These are phyloP conservation scores for Anthracocystis walkeri DNA, from an alignment of 1,284 basidiomycete species.

Conservation along the genomic window DNA sequence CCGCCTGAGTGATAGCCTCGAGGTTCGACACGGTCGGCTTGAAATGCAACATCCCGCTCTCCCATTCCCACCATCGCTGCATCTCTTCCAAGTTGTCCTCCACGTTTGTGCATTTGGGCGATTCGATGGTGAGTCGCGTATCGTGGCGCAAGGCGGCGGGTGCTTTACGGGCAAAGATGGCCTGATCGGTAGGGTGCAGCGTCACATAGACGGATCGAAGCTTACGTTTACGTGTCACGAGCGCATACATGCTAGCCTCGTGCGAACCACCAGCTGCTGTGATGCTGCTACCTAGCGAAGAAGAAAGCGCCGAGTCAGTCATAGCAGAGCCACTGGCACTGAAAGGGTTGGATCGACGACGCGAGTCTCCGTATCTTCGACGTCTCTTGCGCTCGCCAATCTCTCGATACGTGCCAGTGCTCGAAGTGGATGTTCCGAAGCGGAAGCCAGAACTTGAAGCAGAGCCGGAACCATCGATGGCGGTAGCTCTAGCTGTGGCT, in stretches of 20 bases:
- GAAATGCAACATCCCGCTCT: conserved; percentile 47
- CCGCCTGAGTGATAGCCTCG: conserved; percentile 40
- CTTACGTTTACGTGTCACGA: conserved; percentile 50
- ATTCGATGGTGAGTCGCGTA: conserved; percentile 43
- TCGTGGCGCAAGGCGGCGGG: conserved; percentile 41
- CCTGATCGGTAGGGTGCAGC: conserved; percentile 46
- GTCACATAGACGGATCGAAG: conserved; percentile 49
- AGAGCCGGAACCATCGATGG: conserved; percentile 33
- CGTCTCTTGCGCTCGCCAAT: conserved; percentile 38
- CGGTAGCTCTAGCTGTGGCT: conserved; percentile 17
- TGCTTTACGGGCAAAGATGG: conserved; percentile 52
- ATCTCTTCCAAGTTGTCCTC: conserved; percentile 52
- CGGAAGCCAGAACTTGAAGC: conserved; percentile 38
- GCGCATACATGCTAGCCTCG: conserved; percentile 45
- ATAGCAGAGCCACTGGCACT: conserved; percentile 27
- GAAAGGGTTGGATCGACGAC: conserved; percentile 42
- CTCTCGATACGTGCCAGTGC: conserved; percentile 47
- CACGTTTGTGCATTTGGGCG: conserved; percentile 42
- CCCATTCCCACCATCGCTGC: conserved; percentile 55
- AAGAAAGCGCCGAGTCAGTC: conserved; percentile 38
- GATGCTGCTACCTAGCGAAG: conserved; percentile 27
- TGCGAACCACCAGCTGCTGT: conserved; percentile 25
- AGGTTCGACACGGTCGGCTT: conserved; percentile 52
- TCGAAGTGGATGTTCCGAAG: conserved; percentile 36
- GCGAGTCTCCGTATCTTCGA: conserved; percentile 36